Base-by-base conservation (phyloP, 108 stramenopile genomes). In the Schizochytrium sp. region DNA sequence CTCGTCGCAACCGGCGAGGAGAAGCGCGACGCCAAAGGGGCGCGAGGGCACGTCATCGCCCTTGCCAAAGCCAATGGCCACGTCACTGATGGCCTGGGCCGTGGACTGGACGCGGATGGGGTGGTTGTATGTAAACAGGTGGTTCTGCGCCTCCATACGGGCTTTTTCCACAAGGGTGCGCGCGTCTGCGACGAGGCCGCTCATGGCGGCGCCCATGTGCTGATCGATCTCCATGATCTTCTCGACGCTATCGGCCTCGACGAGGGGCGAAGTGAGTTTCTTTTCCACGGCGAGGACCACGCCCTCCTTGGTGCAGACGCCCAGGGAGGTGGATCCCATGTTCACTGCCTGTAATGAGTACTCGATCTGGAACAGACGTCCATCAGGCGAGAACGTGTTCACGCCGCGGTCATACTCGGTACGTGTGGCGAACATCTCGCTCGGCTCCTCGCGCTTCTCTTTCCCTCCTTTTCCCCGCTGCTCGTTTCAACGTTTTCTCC, bases 361-460 rank as follows among this genome's bases (percentile, higher is more conserved):
- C 93, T 99, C 99, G 16, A 97, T 98, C 91, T 99, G 98, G 92
- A 98, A 99, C 58, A 99, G 94, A 69, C 99, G 97, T 59, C 99
- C 99, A 92, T 99, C 98, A 47, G 99, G 99, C 72, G 96, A 97
- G 92, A 99, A 99, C 29, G 99, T 99, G 93, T 98, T 98, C 28
- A 99, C 99, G 53, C 99, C 99, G 41, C 99, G 95, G 91, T 99
- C 99, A 90, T 99, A 99, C 94, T 99, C 99, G 87, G 95, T 96
- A 63, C 97, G 94, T 58, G 97, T 97, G 72, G 96, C 93, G 90
- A 97, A 97, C 98, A 98, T 98, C 16, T 88, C 83, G 60, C 53
- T 41, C 63, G 23, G 55, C 14, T 57, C 14, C 55, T 8, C 8
- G 55, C 55, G 55, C 14, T 57, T 57, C 55, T 57, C 55, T 57